Evolutionary conservation across 1,139 yeast genomes (phyloP).

Genomic region (Hyphopichia burtonii): DNA sequence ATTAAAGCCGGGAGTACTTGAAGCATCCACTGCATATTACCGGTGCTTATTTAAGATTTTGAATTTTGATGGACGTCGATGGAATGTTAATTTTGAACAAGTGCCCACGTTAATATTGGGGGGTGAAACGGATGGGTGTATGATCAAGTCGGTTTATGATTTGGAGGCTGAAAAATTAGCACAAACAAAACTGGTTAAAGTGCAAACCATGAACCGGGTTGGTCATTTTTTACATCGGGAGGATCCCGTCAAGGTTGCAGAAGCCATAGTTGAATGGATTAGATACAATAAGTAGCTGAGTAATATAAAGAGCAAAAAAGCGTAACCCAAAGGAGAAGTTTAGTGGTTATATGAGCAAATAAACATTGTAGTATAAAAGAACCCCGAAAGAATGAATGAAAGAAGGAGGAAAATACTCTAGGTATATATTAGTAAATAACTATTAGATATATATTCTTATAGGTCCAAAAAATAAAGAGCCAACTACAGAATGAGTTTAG

Average conservation of each 20-base stretch:
- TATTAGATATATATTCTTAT: too few relatives aligned
- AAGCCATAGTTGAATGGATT: slow-evolving; percentile 30
- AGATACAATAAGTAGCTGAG: too few relatives aligned
- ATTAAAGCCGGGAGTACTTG: slow-evolving; percentile 26
- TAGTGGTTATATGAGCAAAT: too few relatives aligned
- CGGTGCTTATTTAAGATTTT: slow-evolving; percentile 29
- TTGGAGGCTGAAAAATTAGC: too few relatives aligned
- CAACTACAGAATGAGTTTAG: too few relatives aligned
- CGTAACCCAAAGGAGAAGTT: too few relatives aligned
- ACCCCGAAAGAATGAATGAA: too few relatives aligned
- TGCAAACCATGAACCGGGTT: slow-evolving; percentile 27
- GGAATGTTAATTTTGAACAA: slow-evolving; percentile 34
- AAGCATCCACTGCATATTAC: slow-evolving; percentile 44
- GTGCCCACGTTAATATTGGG: slow-evolving; percentile 43
- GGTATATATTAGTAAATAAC: too few relatives aligned
- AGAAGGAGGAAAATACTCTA: too few relatives aligned
- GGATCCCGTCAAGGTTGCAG: slow-evolving; percentile 31
- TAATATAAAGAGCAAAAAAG: too few relatives aligned
- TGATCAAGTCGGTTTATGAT: slow-evolving; percentile 29
- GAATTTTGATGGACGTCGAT: slow-evolving; percentile 20
- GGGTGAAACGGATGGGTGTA: slow-evolving; percentile 42
- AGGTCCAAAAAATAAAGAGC: not conserved
- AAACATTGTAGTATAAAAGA: too few relatives aligned
- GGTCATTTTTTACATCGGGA: slow-evolving; percentile 49
- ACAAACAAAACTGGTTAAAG: slow-evolving; percentile 23